These are phyloP conservation scores for Kwoniella mangroviensis DNA, from an alignment of 768 basidiomycete species.

Conservation along the genomic window DNA sequence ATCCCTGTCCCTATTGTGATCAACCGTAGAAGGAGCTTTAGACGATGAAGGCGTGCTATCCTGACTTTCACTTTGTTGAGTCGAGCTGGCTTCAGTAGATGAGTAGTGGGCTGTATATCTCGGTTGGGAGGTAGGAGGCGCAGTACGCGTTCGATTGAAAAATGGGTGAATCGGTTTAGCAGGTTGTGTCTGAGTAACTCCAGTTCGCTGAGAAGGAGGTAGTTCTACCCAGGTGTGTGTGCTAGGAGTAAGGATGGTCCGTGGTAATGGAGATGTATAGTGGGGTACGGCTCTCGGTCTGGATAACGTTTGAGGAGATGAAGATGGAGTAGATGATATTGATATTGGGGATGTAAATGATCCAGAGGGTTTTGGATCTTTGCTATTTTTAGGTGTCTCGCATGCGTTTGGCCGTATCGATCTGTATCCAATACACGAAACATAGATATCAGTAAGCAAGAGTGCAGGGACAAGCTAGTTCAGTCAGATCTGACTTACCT, in stretches of 20 bases:
- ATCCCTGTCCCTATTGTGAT: background rate
- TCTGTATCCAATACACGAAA: background rate
- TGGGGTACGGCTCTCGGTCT: slow-evolving; percentile 29
- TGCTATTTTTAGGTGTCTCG: background rate
- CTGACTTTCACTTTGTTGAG: slow-evolving; percentile 6
- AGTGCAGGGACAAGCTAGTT: no score
- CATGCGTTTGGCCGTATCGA: background rate
- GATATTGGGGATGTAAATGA: slow-evolving; percentile 28
- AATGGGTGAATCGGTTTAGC: slow-evolving; percentile 48
- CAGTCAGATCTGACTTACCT: background rate
- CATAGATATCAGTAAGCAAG: background rate
- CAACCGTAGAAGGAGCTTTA: background rate
- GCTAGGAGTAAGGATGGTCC: slow-evolving; percentile 29
- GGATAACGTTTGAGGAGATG: slow-evolving; percentile 1
- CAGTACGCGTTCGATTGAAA: slow-evolving; percentile 32
- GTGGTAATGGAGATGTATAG: slow-evolving; percentile 31
- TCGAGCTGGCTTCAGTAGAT: slow-evolving; percentile 24
- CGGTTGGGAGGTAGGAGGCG: slow-evolving; percentile 33
- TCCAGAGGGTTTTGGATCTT: slow-evolving; percentile 6
- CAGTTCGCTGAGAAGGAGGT: background rate
- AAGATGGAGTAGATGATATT: slow-evolving; percentile 25
- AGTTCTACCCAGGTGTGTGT: background rate
- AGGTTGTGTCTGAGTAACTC: background rate
- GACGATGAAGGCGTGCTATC: background rate
- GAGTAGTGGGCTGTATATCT: slow-evolving; percentile 42